phyloP scores from a whole-genome alignment of 2,329 filamentous ascomycete genomes.

The Plenodomus lindquistii region DNA sequence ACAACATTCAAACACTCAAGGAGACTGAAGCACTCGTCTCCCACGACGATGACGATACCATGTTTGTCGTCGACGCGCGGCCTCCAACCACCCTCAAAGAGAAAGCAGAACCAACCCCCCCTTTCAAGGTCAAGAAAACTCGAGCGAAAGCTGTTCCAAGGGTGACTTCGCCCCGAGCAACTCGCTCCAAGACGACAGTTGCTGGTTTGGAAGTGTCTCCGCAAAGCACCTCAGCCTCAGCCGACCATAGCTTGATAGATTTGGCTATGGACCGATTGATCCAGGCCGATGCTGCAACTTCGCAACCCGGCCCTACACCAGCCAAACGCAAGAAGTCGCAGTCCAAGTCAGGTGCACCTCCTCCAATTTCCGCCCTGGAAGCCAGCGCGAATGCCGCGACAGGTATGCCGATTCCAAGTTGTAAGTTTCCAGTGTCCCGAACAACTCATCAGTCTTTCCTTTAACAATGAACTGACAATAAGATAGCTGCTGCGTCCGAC shows the following conservation, averaged over 20 bases:
- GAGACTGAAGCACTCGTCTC: neutral
- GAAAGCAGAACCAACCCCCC: neutral
- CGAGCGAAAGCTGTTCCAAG: neutral
- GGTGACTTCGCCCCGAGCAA: neutral
- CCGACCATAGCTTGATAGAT: neutral
- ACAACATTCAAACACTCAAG: too few relatives aligned
- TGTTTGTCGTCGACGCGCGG: neutral
- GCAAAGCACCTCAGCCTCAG: neutral
- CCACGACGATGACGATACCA: neutral
- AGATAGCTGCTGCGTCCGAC: conserved; percentile 1
- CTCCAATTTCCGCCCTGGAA: too few relatives aligned
- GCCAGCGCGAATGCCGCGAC: too few relatives aligned
- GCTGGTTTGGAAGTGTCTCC: neutral
- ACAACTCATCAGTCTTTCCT: neutral
- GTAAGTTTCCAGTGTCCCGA: neutral
- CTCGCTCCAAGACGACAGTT: neutral
- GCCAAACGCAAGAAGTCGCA: too few relatives aligned
- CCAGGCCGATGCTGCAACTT: too few relatives aligned
- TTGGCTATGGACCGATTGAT: neutral
- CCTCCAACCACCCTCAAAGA: neutral
- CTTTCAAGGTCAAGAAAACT: neutral
- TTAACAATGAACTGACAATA: neutral
- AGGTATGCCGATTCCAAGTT: too few relatives aligned
- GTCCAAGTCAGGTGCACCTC: too few relatives aligned
- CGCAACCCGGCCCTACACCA: too few relatives aligned